Evolutionary conservation across 2,329 filamentous ascomycete species (phyloP), one percentile per base, ranked within the genome.

Genomic region (Ophidiomyces ophidiicola): DNA sequence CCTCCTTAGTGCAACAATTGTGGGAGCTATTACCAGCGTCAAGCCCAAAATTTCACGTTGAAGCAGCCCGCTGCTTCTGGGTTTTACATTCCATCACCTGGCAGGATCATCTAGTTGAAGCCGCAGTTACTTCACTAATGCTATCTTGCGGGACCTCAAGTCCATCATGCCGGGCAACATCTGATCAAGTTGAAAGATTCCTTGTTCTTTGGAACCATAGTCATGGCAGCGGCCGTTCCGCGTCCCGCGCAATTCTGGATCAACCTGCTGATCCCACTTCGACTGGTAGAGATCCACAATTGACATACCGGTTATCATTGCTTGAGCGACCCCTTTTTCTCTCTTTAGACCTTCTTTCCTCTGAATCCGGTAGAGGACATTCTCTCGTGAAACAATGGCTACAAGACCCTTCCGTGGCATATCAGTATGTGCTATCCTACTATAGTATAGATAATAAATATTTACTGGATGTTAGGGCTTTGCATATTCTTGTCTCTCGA

Each of bases 1-100:
- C 75, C 14, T 69, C 74, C 19, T 63, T 96, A 15, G 77, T 90
- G 11, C 67, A 68, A 1, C 72, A 79, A 41, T 70, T 88, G 0
- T 98, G 90, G 90, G 59, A 66, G 4, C 85, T 83, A 52, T 63
- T 98, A 26, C 82, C 85, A 0, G 79, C 83, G n/a, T 70, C 78
- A 8, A 78, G 80, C 46, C 86, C 87, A 0, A 94, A 94, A 54
- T 92, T 88, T 49, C 90, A 96, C 53, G 87, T 98, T 21, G 92
- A 98, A 62, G 80, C 86, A 12, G 83, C 92, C 6, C 77, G 82
- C 42, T 80, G 78, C 49, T 65, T 98, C 26, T 93, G 90, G 83
- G 77, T 85, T 48, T 64, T 98, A 36, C 86, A 96, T 17, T 72
- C 77, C 1, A 71, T 93, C 8, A 74, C 79, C 1, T 64, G 70